Base-by-base conservation (phyloP, 352 stramenopile genomes). In the Phytophthora megakarya region DNA sequence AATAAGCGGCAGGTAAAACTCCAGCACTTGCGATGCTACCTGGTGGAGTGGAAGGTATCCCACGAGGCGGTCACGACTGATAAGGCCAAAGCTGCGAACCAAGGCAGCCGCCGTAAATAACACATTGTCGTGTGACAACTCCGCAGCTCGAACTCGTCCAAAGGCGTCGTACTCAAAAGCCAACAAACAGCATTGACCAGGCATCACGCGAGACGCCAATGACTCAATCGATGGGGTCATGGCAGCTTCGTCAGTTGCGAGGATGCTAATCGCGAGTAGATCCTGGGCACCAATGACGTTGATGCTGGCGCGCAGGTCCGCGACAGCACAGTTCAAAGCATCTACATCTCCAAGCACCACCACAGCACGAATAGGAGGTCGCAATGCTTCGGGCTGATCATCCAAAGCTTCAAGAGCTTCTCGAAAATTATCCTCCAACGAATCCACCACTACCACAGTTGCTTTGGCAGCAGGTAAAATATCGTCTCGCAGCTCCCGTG, bases 101-200 rank as follows among this genome's bases (percentile, higher is more conserved):
- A 95, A 73, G 2, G 79, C 81, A 13, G 79, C 69, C 9, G 84
- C 82, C 8, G 86, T 92, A 61, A 93, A 95, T 43, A 95, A 72
- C 10, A 90, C 75, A 32, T 95, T 95, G 72, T 95, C 84, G 49
- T 95, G 86, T n/a, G 84, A 90, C 0, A 95, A 43, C 33, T 80
- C 79, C 3, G 70, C 73, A 9, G 70, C 83, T 21, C 80, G 80
- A 30, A 92, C 67, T 5, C 52, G 40, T 1, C 85, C 85, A 0
- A 57, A 23, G 11, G 63, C 63, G 53, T 94, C 81, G 56, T 91
- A 91, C 16, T 75, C 80, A 35, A 94, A 94, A 5, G 73, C 55
- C 18, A 94, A 60, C 32, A 84, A 48, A 37, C 80, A 91, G 58
- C 68, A 78, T 33, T 89, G 70, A 3, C 60, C 68, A 2, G 84